These are phyloP conservation scores for Mallotus japonicus DNA, from an alignment of 441 rosid species.

Conservation along the genomic window DNA sequence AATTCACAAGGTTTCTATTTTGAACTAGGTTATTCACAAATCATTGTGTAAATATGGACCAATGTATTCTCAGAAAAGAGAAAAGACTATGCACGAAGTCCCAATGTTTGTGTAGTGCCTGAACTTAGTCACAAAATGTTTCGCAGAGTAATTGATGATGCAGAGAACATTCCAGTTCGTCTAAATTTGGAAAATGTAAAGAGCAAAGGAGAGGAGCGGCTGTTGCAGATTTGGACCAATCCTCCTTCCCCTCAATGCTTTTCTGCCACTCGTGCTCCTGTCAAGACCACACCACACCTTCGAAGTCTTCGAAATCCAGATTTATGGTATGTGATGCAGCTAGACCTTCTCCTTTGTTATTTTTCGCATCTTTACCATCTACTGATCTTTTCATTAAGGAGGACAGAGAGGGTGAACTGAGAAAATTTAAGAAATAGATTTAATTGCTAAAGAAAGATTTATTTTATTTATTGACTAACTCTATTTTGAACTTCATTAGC, in stretches of 20 bases:
- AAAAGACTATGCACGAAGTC: too few species aligned
- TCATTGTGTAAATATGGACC: not conserved
- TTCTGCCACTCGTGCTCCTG: conserved; percentile 47
- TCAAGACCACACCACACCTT: conserved; percentile 39
- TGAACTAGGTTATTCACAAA: too few species aligned
- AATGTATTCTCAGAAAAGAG: not conserved
- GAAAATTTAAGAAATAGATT: too few species aligned
- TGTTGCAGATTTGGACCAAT: conserved; percentile 62
- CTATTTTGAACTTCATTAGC: too few species aligned
- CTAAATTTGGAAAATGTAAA: conserved; percentile 48
- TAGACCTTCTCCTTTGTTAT: not conserved
- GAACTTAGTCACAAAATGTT: not conserved
- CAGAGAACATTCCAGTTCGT: conserved; percentile 45
- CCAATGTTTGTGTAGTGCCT: not conserved
- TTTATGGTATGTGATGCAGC: conserved; percentile 40
- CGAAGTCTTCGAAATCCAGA: conserved; percentile 49
- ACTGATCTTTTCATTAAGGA: not conserved
- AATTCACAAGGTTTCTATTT: too few species aligned
- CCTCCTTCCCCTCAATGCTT: conserved; percentile 98
- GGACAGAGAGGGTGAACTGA: not conserved
- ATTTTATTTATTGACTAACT: too few species aligned
- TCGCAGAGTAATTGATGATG: conserved; percentile 40
- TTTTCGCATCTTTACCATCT: not conserved
- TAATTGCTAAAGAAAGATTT: too few species aligned
- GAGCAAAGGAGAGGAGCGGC: conserved; percentile 46